Conservation (phyloP, 2,329 filamentous ascomycete genomes). For the Ambrosiella xylebori region DNA sequence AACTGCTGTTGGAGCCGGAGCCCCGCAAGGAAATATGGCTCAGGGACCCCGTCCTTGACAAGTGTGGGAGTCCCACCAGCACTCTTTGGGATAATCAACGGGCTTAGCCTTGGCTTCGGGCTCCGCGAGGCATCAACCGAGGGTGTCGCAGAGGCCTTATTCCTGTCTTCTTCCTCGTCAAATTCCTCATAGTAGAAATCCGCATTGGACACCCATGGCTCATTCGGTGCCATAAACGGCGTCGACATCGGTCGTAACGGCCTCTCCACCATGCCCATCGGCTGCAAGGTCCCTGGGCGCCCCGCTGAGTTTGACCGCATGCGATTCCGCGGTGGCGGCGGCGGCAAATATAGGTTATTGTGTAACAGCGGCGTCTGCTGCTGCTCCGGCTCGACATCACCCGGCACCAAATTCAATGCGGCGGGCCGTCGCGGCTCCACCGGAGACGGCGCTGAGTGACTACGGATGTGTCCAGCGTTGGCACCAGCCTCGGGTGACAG, state of each 20-base stretch:
- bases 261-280: neutral
- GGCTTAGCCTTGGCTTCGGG: conserved; percentile 3
- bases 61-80: neutral
- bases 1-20: conserved; percentile 9
- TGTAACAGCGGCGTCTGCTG: conserved; percentile 10
- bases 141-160: neutral
- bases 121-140: neutral
- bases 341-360: conserved; percentile 11
- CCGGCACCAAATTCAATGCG: neutral
- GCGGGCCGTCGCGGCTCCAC: neutral
- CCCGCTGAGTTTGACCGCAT: conserved; percentile 4
- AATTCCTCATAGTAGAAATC: neutral
- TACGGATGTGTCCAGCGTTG: neutral
- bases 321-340: conserved; percentile 3
- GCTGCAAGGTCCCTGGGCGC: neutral
- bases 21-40: conserved; percentile 9
- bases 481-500: neutral
- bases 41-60: neutral
- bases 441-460: conserved; percentile 6
- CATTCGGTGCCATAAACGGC: conserved; percentile 9
- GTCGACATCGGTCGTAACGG: conserved; percentile 6
- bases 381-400: neutral
- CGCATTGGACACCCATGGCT: conserved; percentile 9
- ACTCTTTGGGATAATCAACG: conserved; percentile 8
- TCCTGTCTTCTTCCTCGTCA: neutral